Percentiles rank a stretch among this genome's conserved stretches.
phyloP scores from a whole-genome alignment of 2,329 filamentous ascomycete genomes.

The Dactylella cylindrospora region DNA sequence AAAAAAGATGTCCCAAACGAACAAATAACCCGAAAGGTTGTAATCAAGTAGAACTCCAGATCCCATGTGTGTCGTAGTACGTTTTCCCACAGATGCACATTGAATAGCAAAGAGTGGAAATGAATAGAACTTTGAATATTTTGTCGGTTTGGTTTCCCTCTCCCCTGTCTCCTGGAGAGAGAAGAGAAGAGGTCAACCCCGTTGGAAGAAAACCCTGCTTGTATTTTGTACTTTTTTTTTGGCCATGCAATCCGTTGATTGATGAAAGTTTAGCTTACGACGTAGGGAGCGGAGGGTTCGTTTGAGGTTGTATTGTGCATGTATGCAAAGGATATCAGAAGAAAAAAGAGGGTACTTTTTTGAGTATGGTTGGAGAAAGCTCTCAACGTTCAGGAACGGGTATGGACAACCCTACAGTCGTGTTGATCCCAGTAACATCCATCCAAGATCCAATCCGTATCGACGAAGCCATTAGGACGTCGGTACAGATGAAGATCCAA shows the following conservation, averaged over 20 bases:
- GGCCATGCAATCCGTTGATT: constrained; percentile 45
- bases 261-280: constrained; percentile 46
- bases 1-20: constrained; percentile 35
- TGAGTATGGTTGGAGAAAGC: constrained; percentile 14
- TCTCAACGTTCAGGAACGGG: not conserved
- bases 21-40: constrained; percentile 40
- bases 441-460: not conserved
- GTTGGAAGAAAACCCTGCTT: constrained; percentile 34
- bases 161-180: not conserved
- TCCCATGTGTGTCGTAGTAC: constrained; percentile 43
- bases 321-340: not conserved
- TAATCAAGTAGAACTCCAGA: constrained; percentile 41
- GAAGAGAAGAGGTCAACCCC: constrained; percentile 5
- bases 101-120: constrained; percentile 33
- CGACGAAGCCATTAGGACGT: constrained; percentile 33
- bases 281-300: constrained; percentile 42
- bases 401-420: constrained; percentile 45
- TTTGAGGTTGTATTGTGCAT: constrained; percentile 1
- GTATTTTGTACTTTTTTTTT: constrained; percentile 17
- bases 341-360: constrained; percentile 27
- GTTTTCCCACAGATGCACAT: constrained; percentile 40
- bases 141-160: constrained; percentile 11
- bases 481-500: not conserved
- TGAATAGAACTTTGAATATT: constrained; percentile 40
- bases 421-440: constrained; percentile 42